phyloP scores from a whole-genome alignment of 2,329 filamentous ascomycete genomes.

The Metarhizium album region DNA sequence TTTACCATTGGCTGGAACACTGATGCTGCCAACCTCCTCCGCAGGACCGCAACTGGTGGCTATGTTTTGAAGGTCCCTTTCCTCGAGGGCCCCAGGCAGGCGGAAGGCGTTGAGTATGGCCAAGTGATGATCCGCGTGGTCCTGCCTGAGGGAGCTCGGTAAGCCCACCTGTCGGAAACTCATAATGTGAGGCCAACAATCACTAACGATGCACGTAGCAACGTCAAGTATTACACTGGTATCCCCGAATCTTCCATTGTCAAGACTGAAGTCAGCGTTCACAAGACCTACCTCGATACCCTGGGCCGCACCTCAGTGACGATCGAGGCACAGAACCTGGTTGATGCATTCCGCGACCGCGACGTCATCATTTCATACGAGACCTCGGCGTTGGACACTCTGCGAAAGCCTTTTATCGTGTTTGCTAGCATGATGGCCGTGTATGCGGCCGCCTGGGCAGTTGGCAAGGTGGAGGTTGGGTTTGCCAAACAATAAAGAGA shows the following conservation, averaged over 20 bases:
- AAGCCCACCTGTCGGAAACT: slow-evolving; percentile 28
- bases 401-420: slow-evolving; percentile 80
- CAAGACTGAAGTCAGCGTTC: slow-evolving; percentile 46
- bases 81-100: slow-evolving; percentile 79
- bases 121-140: slow-evolving; percentile 71
- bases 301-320: slow-evolving; percentile 73
- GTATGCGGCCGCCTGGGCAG: slow-evolving; percentile 62
- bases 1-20: slow-evolving; percentile 96
- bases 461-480: slow-evolving; percentile 72
- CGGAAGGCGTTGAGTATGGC: slow-evolving; percentile 79
- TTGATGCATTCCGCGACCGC: slow-evolving; percentile 80
- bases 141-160: slow-evolving; percentile 83
- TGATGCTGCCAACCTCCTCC: slow-evolving; percentile 66
- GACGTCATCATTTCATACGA: slow-evolving; percentile 83
- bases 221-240: slow-evolving; percentile 65
- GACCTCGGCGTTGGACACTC: slow-evolving; percentile 59
- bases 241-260: slow-evolving; percentile 55
- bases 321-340: slow-evolving; percentile 73
- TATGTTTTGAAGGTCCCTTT: slow-evolving; percentile 87
- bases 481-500: slow-evolving; percentile 42
- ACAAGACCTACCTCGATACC: slow-evolving; percentile 91
- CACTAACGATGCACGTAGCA: slow-evolving; percentile 43
- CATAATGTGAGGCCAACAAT: background rate
- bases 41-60: slow-evolving; percentile 53
- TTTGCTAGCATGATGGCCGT: slow-evolving; percentile 63